Conservation (phyloP, 352 stramenopile genomes). For the Pythium oligandrum region DNA sequence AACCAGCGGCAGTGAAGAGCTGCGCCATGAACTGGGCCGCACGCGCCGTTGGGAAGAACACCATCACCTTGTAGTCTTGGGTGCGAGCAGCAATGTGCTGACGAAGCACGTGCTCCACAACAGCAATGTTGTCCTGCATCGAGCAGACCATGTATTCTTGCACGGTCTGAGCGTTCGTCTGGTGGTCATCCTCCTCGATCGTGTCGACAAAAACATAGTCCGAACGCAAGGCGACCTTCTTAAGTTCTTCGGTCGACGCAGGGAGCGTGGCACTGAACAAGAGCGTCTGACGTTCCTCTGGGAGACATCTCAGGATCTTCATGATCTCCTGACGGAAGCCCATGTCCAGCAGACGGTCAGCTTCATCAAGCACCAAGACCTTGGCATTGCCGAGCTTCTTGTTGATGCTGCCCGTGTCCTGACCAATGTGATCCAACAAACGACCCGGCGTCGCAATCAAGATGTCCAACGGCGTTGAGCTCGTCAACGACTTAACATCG, state of each 20-base stretch:
- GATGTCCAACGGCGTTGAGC: constrained; percentile 72
- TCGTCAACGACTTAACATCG: constrained; percentile 35
- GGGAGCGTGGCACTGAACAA: constrained; percentile 96
- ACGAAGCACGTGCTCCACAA: constrained; percentile 64
- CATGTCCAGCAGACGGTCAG: constrained; percentile 95
- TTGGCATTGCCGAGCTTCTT: constrained; percentile 35
- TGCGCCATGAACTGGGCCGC: constrained; percentile 87
- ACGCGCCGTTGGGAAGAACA: constrained; percentile 92
- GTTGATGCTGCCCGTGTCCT: constrained; percentile 86
- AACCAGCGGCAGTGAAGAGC: constrained; percentile 78
- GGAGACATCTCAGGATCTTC: constrained; percentile 74
- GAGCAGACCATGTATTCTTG: constrained; percentile 80
- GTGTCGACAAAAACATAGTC: constrained; percentile 92
- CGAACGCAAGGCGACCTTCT: constrained; percentile 78
- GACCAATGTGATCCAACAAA: constrained; percentile 94
- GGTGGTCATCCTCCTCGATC: constrained; percentile 87
- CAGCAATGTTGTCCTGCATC: constrained; percentile 62
- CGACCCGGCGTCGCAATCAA: constrained; percentile 95
- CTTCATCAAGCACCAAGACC: constrained; percentile 93
- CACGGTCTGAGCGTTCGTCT: constrained; percentile 87
- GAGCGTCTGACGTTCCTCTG: constrained; percentile 88
- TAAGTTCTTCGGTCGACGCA: constrained; percentile 78
- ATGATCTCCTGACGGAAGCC: constrained; percentile 91
- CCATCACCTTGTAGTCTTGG: constrained; percentile 92
- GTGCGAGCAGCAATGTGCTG: constrained; percentile 56